Conservation (phyloP, 176 grass and related monocot species). For the Thalia dealbata region DNA sequence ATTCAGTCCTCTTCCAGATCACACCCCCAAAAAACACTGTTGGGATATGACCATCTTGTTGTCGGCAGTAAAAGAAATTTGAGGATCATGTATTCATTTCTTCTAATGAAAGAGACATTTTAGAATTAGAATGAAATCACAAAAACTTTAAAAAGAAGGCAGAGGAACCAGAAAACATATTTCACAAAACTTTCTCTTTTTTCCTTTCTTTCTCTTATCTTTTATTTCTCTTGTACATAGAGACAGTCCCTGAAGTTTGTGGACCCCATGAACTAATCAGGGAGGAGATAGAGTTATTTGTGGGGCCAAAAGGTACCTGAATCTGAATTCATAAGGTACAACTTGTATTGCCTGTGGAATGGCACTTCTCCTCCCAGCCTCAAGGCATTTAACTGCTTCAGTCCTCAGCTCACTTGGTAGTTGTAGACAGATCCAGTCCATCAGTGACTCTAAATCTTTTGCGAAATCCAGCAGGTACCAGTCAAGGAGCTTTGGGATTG, state of each 20-base stretch:
- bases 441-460: constrained; percentile 81
- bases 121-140: too few species aligned
- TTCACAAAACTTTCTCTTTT: not conserved
- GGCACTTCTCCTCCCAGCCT: constrained; percentile 26
- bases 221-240: constrained; percentile 3
- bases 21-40: too few species aligned
- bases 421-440: constrained; percentile 97
- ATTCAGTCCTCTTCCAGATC: too few species aligned
- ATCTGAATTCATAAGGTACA: constrained; percentile 79
- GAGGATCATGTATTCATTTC: not conserved
- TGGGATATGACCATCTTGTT: not conserved
- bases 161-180: not conserved
- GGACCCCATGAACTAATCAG: not conserved
- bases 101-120: not conserved
- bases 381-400: constrained; percentile 40
- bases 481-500: constrained; percentile 79
- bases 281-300: constrained; percentile 3
- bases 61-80: not conserved
- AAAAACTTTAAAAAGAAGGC: not conserved
- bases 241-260: not conserved
- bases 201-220: not conserved
- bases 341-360: constrained; percentile 35
- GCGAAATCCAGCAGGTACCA: constrained; percentile 90
- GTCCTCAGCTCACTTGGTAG: constrained; percentile 42
- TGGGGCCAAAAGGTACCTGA: constrained; percentile 70